Evolutionary conservation across 768 basidiomycete species (phyloP).

Genomic region (Lyophyllum semitale): DNA sequence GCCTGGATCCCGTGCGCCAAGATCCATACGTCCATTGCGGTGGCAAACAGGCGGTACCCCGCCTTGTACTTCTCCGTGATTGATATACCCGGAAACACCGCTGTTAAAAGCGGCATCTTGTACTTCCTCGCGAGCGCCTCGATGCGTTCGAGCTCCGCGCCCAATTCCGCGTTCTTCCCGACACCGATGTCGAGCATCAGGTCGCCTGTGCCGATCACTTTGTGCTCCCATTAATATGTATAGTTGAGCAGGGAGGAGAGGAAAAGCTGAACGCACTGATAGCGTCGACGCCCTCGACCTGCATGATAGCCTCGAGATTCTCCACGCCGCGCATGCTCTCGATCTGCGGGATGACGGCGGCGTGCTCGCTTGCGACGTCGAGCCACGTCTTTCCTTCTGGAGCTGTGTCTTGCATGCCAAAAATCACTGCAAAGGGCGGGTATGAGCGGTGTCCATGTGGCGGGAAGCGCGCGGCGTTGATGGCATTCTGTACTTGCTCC

Average conservation of each 20-base stretch:
- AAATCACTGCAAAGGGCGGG: conserved; percentile 1
- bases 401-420: conserved; percentile 1
- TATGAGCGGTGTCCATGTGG: conserved; percentile 6
- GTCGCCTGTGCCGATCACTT: conserved; percentile 2
- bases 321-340: conserved; percentile 3
- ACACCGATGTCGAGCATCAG: conserved; percentile 3
- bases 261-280: background rate
- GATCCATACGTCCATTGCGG: background rate
- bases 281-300: conserved; percentile 4
- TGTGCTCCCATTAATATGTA: too few relatives aligned
- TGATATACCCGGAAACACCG: background rate
- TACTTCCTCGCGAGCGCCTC: conserved; percentile 5
- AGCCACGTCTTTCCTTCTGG: conserved; percentile 8
- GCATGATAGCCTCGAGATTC: conserved; percentile 7
- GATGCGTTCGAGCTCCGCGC: background rate
- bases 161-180: background rate
- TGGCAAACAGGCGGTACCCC: background rate
- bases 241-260: background rate
- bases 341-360: conserved; percentile 5
- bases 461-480: background rate
- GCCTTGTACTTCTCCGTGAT: background rate
- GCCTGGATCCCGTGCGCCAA: background rate
- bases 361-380: conserved; percentile 5
- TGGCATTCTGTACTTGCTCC: conserved; percentile 2
- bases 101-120: conserved; percentile 1